These are phyloP conservation scores for Fibroporia radiculosa DNA, from an alignment of 768 basidiomycete species.

Conservation along the genomic window DNA sequence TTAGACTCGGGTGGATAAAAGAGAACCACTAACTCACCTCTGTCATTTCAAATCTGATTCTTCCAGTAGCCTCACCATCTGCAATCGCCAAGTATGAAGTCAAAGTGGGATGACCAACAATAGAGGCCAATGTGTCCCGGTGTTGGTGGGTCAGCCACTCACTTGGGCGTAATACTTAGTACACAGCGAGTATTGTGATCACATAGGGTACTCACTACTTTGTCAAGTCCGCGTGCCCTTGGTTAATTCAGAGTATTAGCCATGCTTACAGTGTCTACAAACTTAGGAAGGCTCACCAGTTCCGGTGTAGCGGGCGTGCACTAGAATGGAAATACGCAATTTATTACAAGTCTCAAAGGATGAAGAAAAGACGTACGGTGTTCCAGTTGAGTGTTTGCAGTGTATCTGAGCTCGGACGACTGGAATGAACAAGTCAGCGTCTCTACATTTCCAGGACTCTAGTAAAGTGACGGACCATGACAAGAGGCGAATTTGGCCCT, in stretches of 20 bases:
- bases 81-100: constrained; percentile 86
- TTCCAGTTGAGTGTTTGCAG: constrained; percentile 92
- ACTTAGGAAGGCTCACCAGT: constrained; percentile 70
- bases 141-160: constrained; percentile 99
- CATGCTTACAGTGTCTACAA: not conserved
- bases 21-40: constrained; percentile 50
- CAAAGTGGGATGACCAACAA: constrained; percentile 85
- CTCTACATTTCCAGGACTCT: not conserved
- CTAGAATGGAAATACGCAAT: constrained; percentile 31
- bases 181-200: not conserved
- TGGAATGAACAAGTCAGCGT: constrained; percentile 22
- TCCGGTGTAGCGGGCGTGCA: constrained; percentile 93
- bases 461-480: constrained; percentile 18
- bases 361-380: constrained; percentile 57
- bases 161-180: constrained; percentile 34
- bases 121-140: constrained; percentile 88
- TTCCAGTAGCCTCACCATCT: constrained; percentile 87
- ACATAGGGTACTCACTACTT: constrained; percentile 81
- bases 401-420: constrained; percentile 92
- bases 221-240: constrained; percentile 92
- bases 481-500: constrained; percentile 8
- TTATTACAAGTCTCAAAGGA: constrained; percentile 3
- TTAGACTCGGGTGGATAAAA: not conserved
- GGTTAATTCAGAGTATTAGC: not conserved
- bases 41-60: constrained; percentile 89